phyloP scores from a whole-genome alignment of 2,329 filamentous ascomycete genomes.

The Sporothrix phasma region DNA sequence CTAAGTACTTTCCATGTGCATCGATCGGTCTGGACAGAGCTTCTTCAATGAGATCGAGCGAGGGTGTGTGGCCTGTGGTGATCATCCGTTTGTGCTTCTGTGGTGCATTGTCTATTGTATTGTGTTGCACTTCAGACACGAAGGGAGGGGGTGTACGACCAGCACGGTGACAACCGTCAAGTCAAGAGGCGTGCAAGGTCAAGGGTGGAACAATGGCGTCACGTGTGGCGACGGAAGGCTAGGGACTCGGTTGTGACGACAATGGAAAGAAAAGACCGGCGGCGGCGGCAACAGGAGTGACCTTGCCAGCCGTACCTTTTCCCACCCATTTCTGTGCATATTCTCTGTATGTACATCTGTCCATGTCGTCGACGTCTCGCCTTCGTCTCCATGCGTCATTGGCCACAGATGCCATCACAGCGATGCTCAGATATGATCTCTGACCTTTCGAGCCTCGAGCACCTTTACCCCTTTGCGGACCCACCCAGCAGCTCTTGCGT shows the following conservation, averaged over 20 bases:
- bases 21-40: not conserved
- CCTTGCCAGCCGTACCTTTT: not conserved
- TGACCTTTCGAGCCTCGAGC: not conserved
- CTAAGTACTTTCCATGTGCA: not conserved
- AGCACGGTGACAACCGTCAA: not conserved
- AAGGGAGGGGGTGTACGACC: not conserved
- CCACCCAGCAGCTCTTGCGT: not conserved
- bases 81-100: too few species aligned
- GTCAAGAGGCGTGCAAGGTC: not conserved
- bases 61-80: not conserved
- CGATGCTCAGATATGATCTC: not conserved
- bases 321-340: not conserved
- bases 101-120: not conserved
- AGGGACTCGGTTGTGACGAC: not conserved
- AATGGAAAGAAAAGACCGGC: not conserved
- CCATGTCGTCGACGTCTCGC: not conserved
- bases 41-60: not conserved
- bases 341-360: not conserved
- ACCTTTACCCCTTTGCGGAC: not conserved
- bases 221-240: slow-evolving; percentile 10
- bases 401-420: not conserved
- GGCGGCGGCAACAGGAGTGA: not conserved
- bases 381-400: not conserved
- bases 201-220: slow-evolving; percentile 7
- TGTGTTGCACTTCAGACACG: not conserved